Evolutionary conservation across 331 rosid species (phyloP).

Genomic region (Saraca asoca): DNA sequence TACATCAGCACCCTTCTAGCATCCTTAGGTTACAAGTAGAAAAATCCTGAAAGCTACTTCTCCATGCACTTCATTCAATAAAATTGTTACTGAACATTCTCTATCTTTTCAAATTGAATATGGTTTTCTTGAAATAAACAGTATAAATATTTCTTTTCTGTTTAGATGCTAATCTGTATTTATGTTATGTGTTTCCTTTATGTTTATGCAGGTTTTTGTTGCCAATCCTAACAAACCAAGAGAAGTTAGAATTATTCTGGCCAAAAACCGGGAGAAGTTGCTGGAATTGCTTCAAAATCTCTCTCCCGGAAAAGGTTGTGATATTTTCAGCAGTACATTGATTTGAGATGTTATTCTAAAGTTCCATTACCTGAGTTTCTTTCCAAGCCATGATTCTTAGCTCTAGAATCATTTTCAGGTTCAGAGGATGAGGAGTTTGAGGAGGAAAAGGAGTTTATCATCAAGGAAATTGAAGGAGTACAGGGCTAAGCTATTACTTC

Average conservation of each 20-base stretch:
- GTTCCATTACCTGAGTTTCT: not conserved
- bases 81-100: not conserved
- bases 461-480: constrained; percentile 67
- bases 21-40: constrained; percentile 2
- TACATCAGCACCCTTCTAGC: not conserved
- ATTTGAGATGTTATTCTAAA: constrained; percentile 11
- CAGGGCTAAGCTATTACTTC: constrained; percentile 38
- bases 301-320: constrained; percentile 78
- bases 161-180: constrained; percentile 14
- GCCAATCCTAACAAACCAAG: constrained; percentile 91
- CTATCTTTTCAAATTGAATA: not conserved
- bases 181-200: not conserved
- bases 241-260: constrained; percentile 76
- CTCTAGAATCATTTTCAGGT: constrained; percentile 52
- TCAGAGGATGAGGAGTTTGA: constrained; percentile 94
- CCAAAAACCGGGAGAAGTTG: constrained; percentile 76
- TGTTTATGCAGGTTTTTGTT: constrained; percentile 71
- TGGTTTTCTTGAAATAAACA: not conserved
- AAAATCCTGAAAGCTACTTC: constrained; percentile 16
- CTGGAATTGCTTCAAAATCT: constrained; percentile 73
- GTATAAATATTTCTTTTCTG: not conserved
- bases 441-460: constrained; percentile 88
- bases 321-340: constrained; percentile 17
- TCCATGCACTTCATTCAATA: not conserved
- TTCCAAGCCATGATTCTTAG: not conserved